phyloP scores from a whole-genome alignment of 1,139 yeast species.

The Geotrichum cucujoidarum region DNA sequence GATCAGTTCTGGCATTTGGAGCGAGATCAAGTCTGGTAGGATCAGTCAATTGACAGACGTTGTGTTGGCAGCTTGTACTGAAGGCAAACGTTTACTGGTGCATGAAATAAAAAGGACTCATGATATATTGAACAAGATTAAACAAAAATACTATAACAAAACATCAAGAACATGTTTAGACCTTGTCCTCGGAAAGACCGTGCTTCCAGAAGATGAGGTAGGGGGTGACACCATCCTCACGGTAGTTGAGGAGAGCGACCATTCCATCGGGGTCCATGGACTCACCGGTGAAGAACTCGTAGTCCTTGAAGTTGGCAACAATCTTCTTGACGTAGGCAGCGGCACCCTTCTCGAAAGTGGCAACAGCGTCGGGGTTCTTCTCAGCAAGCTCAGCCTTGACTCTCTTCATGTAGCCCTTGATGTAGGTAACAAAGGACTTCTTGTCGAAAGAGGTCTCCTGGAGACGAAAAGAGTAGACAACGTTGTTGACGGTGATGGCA shows the following conservation, averaged over 20 bases:
- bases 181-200: conserved; percentile 84
- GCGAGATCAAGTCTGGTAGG: too few species aligned
- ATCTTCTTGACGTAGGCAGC: conserved; percentile 92
- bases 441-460: conserved; percentile 94
- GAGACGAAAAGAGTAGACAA: conserved; percentile 97
- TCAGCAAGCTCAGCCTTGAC: conserved; percentile 87
- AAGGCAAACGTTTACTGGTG: too few species aligned
- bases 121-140: not conserved
- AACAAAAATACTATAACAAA: too few species aligned
- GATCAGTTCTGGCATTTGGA: too few species aligned
- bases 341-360: conserved; percentile 95
- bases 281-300: conserved; percentile 99
- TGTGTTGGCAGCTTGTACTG: too few species aligned
- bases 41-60: too few species aligned
- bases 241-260: conserved; percentile 97
- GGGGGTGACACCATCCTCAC: conserved; percentile 99
- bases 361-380: conserved; percentile 77
- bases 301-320: conserved; percentile 90
- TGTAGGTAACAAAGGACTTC: conserved; percentile 91
- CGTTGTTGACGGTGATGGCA: conserved; percentile 89
- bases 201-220: conserved; percentile 98
- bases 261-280: conserved; percentile 99
- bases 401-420: conserved; percentile 97
- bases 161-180: conserved; percentile 46
- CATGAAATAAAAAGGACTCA: not conserved